phyloP scores from a whole-genome alignment of 2,329 filamentous ascomycete species.

The Penicillium occitanis region DNA sequence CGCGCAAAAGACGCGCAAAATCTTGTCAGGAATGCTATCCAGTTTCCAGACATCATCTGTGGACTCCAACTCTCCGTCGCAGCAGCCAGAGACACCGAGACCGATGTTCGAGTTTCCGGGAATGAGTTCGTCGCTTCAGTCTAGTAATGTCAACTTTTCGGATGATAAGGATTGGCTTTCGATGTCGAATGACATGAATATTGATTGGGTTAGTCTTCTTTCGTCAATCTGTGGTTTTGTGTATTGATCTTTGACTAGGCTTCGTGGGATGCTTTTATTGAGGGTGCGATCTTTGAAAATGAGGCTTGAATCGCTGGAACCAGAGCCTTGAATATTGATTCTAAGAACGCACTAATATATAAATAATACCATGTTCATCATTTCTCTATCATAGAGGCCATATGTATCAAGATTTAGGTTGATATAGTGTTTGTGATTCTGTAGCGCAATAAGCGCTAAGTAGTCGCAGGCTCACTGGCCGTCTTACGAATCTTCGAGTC shows the following conservation, averaged over 20 bases:
- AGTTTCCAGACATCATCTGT: neutral
- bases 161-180: conserved; percentile 16
- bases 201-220: conserved; percentile 20
- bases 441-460: neutral
- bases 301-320: neutral
- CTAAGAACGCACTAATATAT: neutral
- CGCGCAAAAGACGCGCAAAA: conserved; percentile 11
- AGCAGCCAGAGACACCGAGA: neutral
- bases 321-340: neutral
- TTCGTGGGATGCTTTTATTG: conserved; percentile 21
- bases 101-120: neutral
- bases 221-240: neutral
- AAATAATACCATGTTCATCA: neutral
- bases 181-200: conserved; percentile 18
- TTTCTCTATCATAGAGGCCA: neutral
- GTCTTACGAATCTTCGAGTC: neutral
- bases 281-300: conserved; percentile 13
- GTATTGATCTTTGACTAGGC: conserved; percentile 13
- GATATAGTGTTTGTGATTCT: neutral
- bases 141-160: neutral
- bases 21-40: conserved; percentile 14
- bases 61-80: neutral
- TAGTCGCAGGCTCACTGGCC: neutral
- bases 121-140: neutral
- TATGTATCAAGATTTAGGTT: neutral